Evolutionary conservation across 805 yeast species (phyloP).

Genomic region (Zygoascus flipseniorum): DNA sequence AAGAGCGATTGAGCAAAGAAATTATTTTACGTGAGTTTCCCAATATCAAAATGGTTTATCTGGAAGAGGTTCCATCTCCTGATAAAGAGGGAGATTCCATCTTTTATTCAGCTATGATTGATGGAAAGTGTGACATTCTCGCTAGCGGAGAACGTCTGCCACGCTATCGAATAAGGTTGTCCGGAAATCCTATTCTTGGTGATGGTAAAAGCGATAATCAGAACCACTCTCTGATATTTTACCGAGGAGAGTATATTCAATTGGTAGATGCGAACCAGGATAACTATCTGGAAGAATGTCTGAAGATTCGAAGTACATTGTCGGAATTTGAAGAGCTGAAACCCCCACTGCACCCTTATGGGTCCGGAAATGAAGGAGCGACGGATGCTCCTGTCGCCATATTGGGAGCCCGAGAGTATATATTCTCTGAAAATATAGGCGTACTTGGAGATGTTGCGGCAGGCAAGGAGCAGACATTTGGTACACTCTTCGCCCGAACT

Average conservation of each 20-base stretch:
- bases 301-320: conserved; percentile 64
- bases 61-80: conserved; percentile 10
- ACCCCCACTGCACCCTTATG: conserved; percentile 14
- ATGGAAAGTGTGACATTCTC: conserved; percentile 55
- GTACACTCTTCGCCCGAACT: conserved; percentile 75
- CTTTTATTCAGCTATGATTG: conserved; percentile 58
- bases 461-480: conserved; percentile 82
- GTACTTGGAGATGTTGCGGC: conserved; percentile 81
- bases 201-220: conserved; percentile 84
- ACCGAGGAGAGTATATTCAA: conserved; percentile 75
- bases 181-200: conserved; percentile 78
- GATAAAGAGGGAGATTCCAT: conserved; percentile 7
- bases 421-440: conserved; percentile 76
- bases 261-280: conserved; percentile 80
- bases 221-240: conserved; percentile 64
- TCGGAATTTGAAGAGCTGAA: conserved; percentile 63
- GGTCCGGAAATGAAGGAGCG: not conserved
- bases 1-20: conserved; percentile 75
- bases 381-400: conserved; percentile 56
- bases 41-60: conserved; percentile 46
- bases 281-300: conserved; percentile 72
- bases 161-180: conserved; percentile 52
- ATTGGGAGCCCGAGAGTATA: conserved; percentile 76
- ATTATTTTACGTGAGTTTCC: conserved; percentile 79
- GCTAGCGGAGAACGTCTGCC: conserved; percentile 54